Percentiles rank a stretch among this genome's conserved stretches.
These are phyloP conservation scores for Pleurotus tuber-regium DNA, from an alignment of 768 basidiomycete species.

Conservation along the genomic window DNA sequence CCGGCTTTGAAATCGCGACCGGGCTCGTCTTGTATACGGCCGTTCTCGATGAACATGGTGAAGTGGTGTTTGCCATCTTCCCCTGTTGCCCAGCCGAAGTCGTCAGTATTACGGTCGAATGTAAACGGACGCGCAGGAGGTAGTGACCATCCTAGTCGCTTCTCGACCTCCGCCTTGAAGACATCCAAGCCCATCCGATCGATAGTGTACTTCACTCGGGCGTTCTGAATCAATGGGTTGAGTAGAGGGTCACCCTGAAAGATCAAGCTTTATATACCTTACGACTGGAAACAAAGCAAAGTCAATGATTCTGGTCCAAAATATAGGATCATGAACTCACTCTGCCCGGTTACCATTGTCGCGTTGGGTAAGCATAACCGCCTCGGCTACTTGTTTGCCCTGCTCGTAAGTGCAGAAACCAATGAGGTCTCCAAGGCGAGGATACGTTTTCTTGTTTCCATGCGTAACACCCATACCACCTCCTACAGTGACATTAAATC, in stretches of 20 bases:
- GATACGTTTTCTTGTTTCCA: slow-evolving; percentile 98
- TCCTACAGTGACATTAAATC: slow-evolving; percentile 93
- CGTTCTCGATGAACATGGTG: slow-evolving; percentile 95
- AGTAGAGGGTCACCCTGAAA: background rate
- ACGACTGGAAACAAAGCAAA: slow-evolving; percentile 37
- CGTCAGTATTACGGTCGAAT: slow-evolving; percentile 89
- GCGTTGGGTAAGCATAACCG: slow-evolving; percentile 89
- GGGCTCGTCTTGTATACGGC: slow-evolving; percentile 93
- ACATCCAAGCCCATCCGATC: slow-evolving; percentile 89
- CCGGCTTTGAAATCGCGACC: slow-evolving; percentile 90
- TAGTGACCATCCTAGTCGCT: slow-evolving; percentile 77
- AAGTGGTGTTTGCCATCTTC: slow-evolving; percentile 89
- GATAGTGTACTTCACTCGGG: slow-evolving; percentile 94
- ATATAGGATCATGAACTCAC: slow-evolving; percentile 43
- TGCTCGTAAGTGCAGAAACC: slow-evolving; percentile 93
- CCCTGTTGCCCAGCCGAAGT: slow-evolving; percentile 91
- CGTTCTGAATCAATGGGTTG: slow-evolving; percentile 48
- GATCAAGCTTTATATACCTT: slow-evolving; percentile 37
- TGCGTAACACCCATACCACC: slow-evolving; percentile 99
- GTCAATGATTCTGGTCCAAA: background rate
- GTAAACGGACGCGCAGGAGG: slow-evolving; percentile 70
- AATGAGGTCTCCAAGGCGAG: slow-evolving; percentile 80
- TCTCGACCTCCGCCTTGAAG: slow-evolving; percentile 91
- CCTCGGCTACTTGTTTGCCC: slow-evolving; percentile 84
- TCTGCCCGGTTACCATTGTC: slow-evolving; percentile 95